phyloP scores from a whole-genome alignment of 345 rosid species.

The Aurinia saxatilis region DNA sequence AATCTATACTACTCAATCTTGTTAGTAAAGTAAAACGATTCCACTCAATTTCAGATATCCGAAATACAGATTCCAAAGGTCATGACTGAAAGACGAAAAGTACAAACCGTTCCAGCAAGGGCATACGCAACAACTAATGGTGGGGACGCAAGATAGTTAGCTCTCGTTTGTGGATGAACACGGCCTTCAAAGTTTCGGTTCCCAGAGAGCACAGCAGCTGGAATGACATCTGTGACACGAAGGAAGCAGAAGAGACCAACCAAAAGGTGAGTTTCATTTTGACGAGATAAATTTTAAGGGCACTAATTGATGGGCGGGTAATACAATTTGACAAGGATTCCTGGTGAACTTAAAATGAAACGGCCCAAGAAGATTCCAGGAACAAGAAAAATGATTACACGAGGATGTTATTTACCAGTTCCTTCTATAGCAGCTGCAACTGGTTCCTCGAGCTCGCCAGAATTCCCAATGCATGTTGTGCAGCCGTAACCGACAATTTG shows the following conservation, averaged over 20 bases:
- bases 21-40: neutral
- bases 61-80: neutral
- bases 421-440: constrained; percentile 60
- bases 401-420: constrained; percentile 40
- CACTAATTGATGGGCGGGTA: neutral
- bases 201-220: constrained; percentile 86
- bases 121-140: constrained; percentile 90
- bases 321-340: neutral
- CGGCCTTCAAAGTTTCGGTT: constrained; percentile 87
- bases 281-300: neutral
- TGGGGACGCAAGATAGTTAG: constrained; percentile 89
- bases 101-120: constrained; percentile 64
- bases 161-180: constrained; percentile 74
- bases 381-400: neutral
- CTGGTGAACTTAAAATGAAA: neutral
- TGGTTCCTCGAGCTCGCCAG: constrained; percentile 60
- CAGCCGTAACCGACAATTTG: constrained; percentile 75
- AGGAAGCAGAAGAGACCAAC: neutral
- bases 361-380: neutral
- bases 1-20: neutral
- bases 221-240: constrained; percentile 48
- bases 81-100: neutral
- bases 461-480: constrained; percentile 79
- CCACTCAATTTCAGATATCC: neutral
- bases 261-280: neutral